Percentiles rank a stretch among this genome's conserved stretches.
Evolutionary conservation across 371 early-diverging fungal genomes (phyloP).

Genomic region (Zancudomyces culisetae): DNA sequence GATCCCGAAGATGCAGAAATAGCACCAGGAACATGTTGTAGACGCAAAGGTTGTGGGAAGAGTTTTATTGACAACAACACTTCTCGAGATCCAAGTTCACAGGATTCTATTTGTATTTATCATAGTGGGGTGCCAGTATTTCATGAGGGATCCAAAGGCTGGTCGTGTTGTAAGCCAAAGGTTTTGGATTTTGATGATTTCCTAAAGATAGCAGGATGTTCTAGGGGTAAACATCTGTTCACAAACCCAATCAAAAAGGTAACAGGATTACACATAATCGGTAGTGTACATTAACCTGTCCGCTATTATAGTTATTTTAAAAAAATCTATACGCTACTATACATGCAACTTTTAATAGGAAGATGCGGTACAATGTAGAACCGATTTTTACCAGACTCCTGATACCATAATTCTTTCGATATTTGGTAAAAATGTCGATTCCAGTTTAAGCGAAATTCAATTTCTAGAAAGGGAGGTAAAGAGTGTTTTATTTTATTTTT

Average conservation of each 20-base stretch:
- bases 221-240: constrained; percentile 66
- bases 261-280: constrained; percentile 6
- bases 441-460: constrained; percentile 26
- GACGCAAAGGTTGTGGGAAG: constrained; percentile 61
- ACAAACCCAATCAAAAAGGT: constrained; percentile 13
- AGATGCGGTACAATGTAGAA: constrained; percentile 31
- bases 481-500: background rate
- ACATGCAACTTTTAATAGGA: background rate
- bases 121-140: constrained; percentile 81
- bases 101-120: constrained; percentile 47
- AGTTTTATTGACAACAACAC: constrained; percentile 36
- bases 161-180: constrained; percentile 66
- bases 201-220: constrained; percentile 80
- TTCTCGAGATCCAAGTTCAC: constrained; percentile 26
- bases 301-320: background rate
- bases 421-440: constrained; percentile 78
- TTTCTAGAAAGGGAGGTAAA: background rate
- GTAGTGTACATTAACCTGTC: background rate
- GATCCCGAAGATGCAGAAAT: constrained; percentile 45
- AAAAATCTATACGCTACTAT: background rate
- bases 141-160: constrained; percentile 88
- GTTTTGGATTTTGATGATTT: constrained; percentile 96
- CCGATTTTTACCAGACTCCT: constrained; percentile 90
- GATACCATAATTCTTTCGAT: constrained; percentile 62
- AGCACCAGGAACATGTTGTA: constrained; percentile 58